A percentile compares a stretch with the other conserved stretches of the same genome.
phyloP scores from a whole-genome alignment of 2,329 filamentous ascomycete species.

The Apiospora aurea region DNA sequence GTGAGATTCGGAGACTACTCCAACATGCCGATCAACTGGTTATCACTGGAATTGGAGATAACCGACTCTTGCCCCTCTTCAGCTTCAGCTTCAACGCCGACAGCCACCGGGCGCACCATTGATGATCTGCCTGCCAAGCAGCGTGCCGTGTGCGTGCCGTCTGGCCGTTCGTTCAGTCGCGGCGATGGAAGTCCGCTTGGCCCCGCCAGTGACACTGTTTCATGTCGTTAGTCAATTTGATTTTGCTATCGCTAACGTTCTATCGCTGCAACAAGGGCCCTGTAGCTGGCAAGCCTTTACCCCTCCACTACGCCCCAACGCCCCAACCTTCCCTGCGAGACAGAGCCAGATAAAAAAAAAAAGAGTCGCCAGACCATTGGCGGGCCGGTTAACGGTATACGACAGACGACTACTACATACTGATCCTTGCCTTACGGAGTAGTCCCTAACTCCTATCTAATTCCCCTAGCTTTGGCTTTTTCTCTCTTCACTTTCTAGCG shows the following conservation, averaged over 20 bases:
- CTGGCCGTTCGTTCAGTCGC: background rate
- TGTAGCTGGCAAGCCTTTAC: background rate
- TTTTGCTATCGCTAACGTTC: background rate
- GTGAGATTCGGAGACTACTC: background rate
- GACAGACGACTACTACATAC: background rate
- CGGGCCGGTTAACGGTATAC: background rate
- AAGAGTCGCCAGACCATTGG: conserved; percentile 13
- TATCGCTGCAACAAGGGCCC: background rate
- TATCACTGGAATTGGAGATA: background rate
- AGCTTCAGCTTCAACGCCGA: background rate
- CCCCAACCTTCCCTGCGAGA: background rate
- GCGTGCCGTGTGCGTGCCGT: background rate
- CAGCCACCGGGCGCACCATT: background rate
- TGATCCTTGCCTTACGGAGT: background rate
- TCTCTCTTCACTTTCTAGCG: background rate
- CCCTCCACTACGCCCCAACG: background rate
- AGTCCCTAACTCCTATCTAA: conserved; percentile 3
- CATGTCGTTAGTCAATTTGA: background rate
- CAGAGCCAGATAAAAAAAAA: background rate
- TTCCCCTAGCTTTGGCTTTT: background rate
- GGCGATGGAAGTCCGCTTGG: conserved; percentile 10
- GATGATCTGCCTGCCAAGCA: background rate
- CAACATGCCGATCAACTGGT: background rate
- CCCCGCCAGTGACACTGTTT: conserved; percentile 1
- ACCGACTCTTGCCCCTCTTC: background rate